phyloP scores from a whole-genome alignment of 2,329 filamentous ascomycete species.

The Corynespora cassiicola region DNA sequence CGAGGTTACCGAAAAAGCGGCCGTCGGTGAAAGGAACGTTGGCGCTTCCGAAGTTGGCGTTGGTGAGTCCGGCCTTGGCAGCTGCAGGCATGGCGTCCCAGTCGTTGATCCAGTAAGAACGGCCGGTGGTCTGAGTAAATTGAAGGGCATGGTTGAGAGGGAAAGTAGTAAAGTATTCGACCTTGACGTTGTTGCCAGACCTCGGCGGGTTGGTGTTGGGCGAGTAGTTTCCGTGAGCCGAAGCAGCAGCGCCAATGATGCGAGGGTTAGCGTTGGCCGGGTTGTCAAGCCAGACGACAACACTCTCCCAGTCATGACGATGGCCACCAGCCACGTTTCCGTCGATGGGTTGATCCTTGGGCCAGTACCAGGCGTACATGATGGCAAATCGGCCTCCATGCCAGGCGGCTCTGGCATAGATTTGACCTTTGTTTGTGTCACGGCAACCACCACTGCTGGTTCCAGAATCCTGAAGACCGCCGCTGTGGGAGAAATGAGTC shows the following conservation, averaged over 20 bases:
- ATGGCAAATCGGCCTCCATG: constrained; percentile 42
- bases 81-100: constrained; percentile 52
- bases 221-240: constrained; percentile 47
- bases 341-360: constrained; percentile 51
- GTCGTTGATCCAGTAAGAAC: too few species aligned
- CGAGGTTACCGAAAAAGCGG: constrained; percentile 20
- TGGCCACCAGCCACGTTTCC: constrained; percentile 43
- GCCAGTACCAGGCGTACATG: constrained; percentile 56
- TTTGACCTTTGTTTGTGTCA: constrained; percentile 43
- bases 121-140: too few species aligned
- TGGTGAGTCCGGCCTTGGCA: constrained; percentile 44
- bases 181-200: constrained; percentile 27
- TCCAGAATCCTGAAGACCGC: constrained; percentile 44
- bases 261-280: constrained; percentile 28
- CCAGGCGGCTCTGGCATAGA: constrained; percentile 43
- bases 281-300: constrained; percentile 41
- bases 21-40: constrained; percentile 50
- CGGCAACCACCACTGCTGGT: constrained; percentile 38
- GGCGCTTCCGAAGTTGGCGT: constrained; percentile 50
- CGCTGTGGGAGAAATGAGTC: constrained; percentile 32
- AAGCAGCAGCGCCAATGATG: constrained; percentile 49
- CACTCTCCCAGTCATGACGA: constrained; percentile 52
- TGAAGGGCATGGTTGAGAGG: constrained; percentile 47
- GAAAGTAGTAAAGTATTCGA: constrained; percentile 42
- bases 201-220: constrained; percentile 22